Evolutionary conservation across 345 rosid genomes (phyloP).

Genomic region (Eucalyptus regnans): DNA sequence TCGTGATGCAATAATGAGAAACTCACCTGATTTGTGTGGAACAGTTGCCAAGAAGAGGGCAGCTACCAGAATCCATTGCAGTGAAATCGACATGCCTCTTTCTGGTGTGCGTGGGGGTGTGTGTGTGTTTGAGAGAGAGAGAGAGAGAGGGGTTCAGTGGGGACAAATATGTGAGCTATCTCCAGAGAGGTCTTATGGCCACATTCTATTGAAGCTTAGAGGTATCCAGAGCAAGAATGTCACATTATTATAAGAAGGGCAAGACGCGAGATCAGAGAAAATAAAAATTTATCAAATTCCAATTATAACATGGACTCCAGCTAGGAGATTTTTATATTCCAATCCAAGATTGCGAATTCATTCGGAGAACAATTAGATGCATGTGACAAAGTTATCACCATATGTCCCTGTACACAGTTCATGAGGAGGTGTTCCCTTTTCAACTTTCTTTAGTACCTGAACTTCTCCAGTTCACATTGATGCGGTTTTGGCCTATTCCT

Average conservation of each 20-base stretch:
- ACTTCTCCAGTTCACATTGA: neutral
- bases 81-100: conserved; percentile 15
- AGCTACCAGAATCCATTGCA: conserved; percentile 27
- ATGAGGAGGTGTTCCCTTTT: neutral
- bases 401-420: neutral
- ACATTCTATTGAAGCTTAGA: neutral
- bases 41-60: conserved; percentile 17
- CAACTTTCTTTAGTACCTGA: neutral
- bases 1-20: neutral
- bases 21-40: conserved; percentile 28
- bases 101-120: neutral
- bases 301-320: neutral
- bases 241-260: neutral
- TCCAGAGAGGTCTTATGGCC: neutral
- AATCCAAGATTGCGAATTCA: neutral
- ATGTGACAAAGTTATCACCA: neutral
- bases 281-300: neutral
- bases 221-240: neutral
- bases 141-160: neutral
- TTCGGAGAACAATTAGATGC: neutral
- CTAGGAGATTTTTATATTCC: neutral
- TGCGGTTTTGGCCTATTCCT: neutral
- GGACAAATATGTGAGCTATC: neutral
- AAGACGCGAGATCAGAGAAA: neutral
- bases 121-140: neutral